phyloP scores from a whole-genome alignment of 495 filamentous ascomycete species.

The Aspergillus bridgeri region DNA sequence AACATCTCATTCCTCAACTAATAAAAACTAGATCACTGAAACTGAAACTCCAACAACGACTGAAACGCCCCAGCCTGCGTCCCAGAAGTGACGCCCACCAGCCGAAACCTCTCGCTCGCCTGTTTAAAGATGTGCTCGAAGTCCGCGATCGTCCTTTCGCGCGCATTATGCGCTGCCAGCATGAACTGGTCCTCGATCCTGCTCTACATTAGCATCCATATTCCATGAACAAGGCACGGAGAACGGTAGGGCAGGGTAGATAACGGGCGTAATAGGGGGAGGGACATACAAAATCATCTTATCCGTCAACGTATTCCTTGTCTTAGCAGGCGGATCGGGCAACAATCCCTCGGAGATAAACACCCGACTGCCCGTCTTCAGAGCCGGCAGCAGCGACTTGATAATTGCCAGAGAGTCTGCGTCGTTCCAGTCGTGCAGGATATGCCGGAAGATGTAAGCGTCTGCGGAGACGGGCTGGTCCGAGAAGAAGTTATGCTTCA shows the following conservation, averaged over 20 bases:
- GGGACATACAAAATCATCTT: not conserved
- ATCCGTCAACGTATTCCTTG: not conserved
- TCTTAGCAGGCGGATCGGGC: not conserved
- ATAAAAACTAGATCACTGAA: not conserved
- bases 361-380: not conserved
- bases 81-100: not conserved
- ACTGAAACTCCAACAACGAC: not conserved
- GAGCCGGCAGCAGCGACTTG: not conserved
- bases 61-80: not conserved
- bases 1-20: not conserved
- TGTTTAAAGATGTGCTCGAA: not conserved
- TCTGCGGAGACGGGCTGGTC: not conserved
- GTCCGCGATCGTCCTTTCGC: not conserved
- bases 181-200: not conserved
- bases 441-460: not conserved
- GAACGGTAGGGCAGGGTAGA: no score
- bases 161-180: not conserved
- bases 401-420: not conserved
- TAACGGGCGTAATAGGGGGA: no score
- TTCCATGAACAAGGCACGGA: no score
- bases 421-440: not conserved
- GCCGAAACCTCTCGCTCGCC: not conserved
- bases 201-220: not conserved
- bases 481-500: not conserved
- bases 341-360: not conserved